A percentile compares a stretch with the other conserved stretches of the same genome.
These are phyloP conservation scores for Hibiscus trionum DNA, from an alignment of 345 rosid genomes.

Conservation along the genomic window DNA sequence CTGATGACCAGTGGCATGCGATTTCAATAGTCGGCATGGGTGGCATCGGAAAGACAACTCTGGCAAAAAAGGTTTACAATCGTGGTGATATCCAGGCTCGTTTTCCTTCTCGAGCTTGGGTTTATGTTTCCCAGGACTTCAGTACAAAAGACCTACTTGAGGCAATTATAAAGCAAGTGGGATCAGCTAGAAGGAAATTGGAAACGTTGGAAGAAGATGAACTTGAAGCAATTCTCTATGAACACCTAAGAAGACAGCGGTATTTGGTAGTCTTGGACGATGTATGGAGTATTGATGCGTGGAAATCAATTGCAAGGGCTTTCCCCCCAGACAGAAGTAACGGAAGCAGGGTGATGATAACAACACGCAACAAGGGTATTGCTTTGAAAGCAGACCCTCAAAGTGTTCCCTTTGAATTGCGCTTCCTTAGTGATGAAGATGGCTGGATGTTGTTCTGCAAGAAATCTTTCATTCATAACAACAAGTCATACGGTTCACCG, in stretches of 20 bases:
- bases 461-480: constrained; percentile 10
- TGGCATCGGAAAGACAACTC: constrained; percentile 27
- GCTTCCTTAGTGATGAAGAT: constrained; percentile 10
- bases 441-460: constrained; percentile 25
- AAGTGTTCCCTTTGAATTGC: constrained; percentile 9
- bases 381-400: constrained; percentile 16
- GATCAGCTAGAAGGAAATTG: background rate
- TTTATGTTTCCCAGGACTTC: constrained; percentile 19
- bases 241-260: constrained; percentile 8
- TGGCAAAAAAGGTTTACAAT: constrained; percentile 21
- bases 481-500: constrained; percentile 10
- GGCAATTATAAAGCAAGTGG: constrained; percentile 16
- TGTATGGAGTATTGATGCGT: constrained; percentile 18
- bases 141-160: constrained; percentile 11
- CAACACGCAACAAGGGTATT: constrained; percentile 18
- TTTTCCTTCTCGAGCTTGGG: constrained; percentile 22
- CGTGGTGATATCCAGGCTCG: constrained; percentile 9
- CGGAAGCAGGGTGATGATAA: constrained; percentile 22
- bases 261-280: constrained; percentile 25
- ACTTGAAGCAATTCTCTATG: constrained; percentile 13
- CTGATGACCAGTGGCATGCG: constrained; percentile 17
- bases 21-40: constrained; percentile 27
- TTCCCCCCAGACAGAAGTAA: constrained; percentile 15
- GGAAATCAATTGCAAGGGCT: constrained; percentile 19
- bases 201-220: constrained; percentile 14